phyloP scores from a whole-genome alignment of 495 filamentous ascomycete species.

The Podospora didyma region DNA sequence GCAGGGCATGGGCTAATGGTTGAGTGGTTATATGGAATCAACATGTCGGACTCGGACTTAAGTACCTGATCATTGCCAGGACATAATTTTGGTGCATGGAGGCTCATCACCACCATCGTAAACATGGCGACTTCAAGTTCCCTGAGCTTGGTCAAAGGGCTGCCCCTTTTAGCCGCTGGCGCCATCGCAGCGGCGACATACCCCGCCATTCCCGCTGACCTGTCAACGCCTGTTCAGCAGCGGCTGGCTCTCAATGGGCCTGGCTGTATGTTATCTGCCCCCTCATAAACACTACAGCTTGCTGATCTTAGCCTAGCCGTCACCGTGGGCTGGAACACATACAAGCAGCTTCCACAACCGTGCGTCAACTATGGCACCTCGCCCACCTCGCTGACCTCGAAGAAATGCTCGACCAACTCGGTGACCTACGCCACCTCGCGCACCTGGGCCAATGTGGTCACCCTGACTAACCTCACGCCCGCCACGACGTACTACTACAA shows the following conservation, averaged over 20 bases:
- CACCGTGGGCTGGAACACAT: conserved; percentile 51
- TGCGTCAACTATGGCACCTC: conserved; percentile 45
- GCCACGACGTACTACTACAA: conserved; percentile 48
- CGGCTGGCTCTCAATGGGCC: conserved; percentile 54
- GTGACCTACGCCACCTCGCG: conserved; percentile 38
- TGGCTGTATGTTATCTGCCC: conserved; percentile 38
- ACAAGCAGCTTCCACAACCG: conserved; percentile 31
- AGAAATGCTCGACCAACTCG: conserved; percentile 33
- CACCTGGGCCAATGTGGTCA: conserved; percentile 38
- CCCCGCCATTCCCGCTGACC: conserved; percentile 48
- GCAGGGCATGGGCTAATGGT: too few relatives aligned
- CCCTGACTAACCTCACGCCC: conserved; percentile 26
- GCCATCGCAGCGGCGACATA: conserved; percentile 41
- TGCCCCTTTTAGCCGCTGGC: conserved; percentile 40
- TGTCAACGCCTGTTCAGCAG: conserved; percentile 56
- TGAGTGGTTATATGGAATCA: too few relatives aligned
- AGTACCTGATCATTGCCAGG: too few relatives aligned
- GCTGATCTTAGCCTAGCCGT: conserved; percentile 35
- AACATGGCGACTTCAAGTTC: not conserved
- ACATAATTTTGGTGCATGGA: too few relatives aligned
- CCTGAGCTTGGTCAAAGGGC: conserved; percentile 17
- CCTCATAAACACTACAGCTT: not conserved
- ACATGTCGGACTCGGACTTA: too few relatives aligned
- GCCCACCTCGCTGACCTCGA: conserved; percentile 19
- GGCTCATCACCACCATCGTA: too few relatives aligned